A percentile compares a stretch with the other conserved stretches of the same genome.
Conservation (phyloP, 768 basidiomycete species). For the Terana coerulea region DNA sequence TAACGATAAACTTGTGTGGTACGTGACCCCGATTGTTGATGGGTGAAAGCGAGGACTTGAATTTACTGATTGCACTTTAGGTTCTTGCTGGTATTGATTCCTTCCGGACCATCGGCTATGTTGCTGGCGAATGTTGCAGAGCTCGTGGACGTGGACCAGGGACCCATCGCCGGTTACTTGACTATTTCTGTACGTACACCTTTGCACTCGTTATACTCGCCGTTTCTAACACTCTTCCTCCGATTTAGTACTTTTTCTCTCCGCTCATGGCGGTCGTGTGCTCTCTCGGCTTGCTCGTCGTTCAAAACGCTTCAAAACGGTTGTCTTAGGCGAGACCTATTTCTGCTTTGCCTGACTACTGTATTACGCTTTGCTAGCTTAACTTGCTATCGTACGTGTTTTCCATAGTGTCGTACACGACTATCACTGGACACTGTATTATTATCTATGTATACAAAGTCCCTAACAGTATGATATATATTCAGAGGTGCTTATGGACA, state of each 20-base stretch:
- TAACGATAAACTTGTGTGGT: conserved; percentile 29
- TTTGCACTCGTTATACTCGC: not conserved
- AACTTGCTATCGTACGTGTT: too few relatives aligned
- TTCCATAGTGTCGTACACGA: too few relatives aligned
- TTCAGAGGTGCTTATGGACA: too few relatives aligned
- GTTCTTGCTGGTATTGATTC: conserved; percentile 28
- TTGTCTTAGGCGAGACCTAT: too few relatives aligned
- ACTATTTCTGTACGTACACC: conserved; percentile 22
- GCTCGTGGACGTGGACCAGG: conserved; percentile 24
- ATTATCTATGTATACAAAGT: too few relatives aligned
- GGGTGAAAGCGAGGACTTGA: not conserved
- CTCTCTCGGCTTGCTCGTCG: conserved; percentile 23
- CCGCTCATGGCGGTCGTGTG: conserved; percentile 26
- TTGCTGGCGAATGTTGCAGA: conserved; percentile 28
- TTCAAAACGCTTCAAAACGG: conserved; percentile 12
- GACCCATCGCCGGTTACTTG: conserved; percentile 26
- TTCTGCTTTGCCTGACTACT: too few relatives aligned
- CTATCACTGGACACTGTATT: too few relatives aligned
- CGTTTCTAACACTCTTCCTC: not conserved
- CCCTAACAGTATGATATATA: too few relatives aligned
- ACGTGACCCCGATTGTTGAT: conserved; percentile 5
- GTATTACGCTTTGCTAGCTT: too few relatives aligned
- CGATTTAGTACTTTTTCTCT: conserved; percentile 23
- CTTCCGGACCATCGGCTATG: conserved; percentile 28
- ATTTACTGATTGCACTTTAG: conserved; percentile 7